Evolutionary conservation across 352 stramenopile genomes (phyloP), one percentile per base, ranked within the genome.

Genomic region (Globisporangium barbulae): DNA sequence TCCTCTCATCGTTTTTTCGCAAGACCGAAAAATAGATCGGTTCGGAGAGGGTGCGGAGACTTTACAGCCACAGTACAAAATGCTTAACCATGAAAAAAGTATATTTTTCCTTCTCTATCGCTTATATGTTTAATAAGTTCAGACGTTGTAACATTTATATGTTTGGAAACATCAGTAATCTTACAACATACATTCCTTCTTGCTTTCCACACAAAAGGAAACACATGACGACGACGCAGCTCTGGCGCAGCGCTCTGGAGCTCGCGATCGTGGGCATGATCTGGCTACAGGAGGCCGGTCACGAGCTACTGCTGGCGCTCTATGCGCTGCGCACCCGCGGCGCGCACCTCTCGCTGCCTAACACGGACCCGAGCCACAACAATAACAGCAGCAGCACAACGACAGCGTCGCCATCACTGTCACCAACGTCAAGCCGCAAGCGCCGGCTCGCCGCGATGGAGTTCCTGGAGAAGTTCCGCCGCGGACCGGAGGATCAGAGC

Each of bases 401-500:
- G 0, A 67, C 65, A 37, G 60, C 60, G 28, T 28, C 69, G 4
- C 13, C 55, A 25, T 8, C 63, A 13, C 2, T 13, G 0, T 44
- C 33, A 6, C 66, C 73, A 10, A 59, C 53, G 17, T 28, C 59
- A 0, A 42, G 53, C 0, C 1, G 35, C 13, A 53, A 42, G 12
- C 56, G 13, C 60, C 31, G 52, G 1, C 31, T 44, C 19, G 19
- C 30, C 0, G 65, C 79, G 17, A 66, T 91, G 60, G 81, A 78
- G 59, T 78, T 92, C 57, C 71, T 94, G 37, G 79, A 91, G 59
- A 81, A 88, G 59, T 92, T 91, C 64, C 78, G 79, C 13, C 79
- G 83, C 6, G 85, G 82, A 0, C 85, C 85, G 0, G 83, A 89
- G 59, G 84, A 73, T 2, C 81, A 94, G 39, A 94, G 78, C 72